Evolutionary conservation across 306 rosid species (phyloP).

Genomic region (Sicyos baderoa): DNA sequence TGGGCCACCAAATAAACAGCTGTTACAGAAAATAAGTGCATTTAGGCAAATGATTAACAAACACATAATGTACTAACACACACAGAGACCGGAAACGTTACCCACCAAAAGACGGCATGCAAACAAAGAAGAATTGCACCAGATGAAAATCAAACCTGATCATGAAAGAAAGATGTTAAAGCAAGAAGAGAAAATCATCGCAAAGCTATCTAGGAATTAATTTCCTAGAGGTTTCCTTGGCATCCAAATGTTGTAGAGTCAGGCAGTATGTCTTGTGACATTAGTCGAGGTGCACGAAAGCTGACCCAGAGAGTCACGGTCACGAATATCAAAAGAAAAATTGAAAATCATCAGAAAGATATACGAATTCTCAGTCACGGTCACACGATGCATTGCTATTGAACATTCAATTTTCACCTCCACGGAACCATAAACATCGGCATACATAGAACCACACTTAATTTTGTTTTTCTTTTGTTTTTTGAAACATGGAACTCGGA

Average conservation of each 20-base stretch:
- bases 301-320: too few species aligned
- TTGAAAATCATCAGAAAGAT: neutral
- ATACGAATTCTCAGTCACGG: neutral
- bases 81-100: slow-evolving; percentile 24
- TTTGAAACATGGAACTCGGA: too few species aligned
- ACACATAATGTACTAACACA: neutral
- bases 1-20: slow-evolving; percentile 95
- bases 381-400: neutral
- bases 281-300: too few species aligned
- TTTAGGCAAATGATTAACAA: slow-evolving; percentile 21
- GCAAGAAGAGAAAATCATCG: slow-evolving; percentile 1
- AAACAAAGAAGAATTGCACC: slow-evolving; percentile 70
- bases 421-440: neutral
- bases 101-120: slow-evolving; percentile 92
- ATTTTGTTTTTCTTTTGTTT: too few species aligned
- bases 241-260: too few species aligned
- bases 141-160: slow-evolving; percentile 84
- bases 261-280: too few species aligned
- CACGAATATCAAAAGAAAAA: too few species aligned
- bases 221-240: too few species aligned
- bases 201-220: too few species aligned
- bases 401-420: neutral
- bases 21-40: slow-evolving; percentile 29
- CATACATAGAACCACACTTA: neutral
- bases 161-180: slow-evolving; percentile 24